Base-by-base conservation (phyloP, 176 grass and related monocot genomes). In the Canna indica region DNA sequence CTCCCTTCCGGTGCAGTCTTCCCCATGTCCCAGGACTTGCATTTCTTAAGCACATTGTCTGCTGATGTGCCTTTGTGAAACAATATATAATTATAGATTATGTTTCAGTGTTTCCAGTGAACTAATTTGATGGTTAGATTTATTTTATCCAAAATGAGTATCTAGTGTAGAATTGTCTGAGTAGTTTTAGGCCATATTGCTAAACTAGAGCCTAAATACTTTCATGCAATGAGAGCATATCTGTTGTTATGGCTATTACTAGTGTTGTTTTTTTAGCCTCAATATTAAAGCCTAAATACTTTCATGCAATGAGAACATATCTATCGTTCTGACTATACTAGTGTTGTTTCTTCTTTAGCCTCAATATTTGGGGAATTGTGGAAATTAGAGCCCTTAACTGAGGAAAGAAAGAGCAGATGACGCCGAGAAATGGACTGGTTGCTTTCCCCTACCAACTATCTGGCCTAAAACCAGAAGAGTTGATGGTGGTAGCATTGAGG, bases 371-470 rank as follows among this genome's bases (percentile, higher is more conserved):
- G 94, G 64, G 89, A 99, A 79, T 48, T 99, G 63, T 99, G 94
- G 94, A 99, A 99, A 80, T 70, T 99, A 46, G 90, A 99, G 75
- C 94, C 94, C 60, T 73, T 99, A 63, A 85, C 84, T 62, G 72
- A 84, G 41, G 84, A 88, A 32, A 93, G 87, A 84, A 99, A 99
- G 42, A 77, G 79, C 64, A 90, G 80, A 57, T 99, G 94, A 90
- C 53, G 50, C 42, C 90, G 84, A 85, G 94, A 99, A 90, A 93
- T 99, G 90, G 90, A 90, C 45, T 99, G 90, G 94, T 71, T 99
- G 53, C 82, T 99, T 72, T 99, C 82, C 77, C 90, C 94, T 59
- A 90, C 94, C 12, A 88, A 88, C 31, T 93, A 93, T 64, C 93
- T 99, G 94, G 80, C n/a, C n/a, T n/a, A n/a, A n/a, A n/a, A n/a